Evolutionary conservation across 345 rosid species (phyloP).

Genomic region (Physaria fendleri): DNA sequence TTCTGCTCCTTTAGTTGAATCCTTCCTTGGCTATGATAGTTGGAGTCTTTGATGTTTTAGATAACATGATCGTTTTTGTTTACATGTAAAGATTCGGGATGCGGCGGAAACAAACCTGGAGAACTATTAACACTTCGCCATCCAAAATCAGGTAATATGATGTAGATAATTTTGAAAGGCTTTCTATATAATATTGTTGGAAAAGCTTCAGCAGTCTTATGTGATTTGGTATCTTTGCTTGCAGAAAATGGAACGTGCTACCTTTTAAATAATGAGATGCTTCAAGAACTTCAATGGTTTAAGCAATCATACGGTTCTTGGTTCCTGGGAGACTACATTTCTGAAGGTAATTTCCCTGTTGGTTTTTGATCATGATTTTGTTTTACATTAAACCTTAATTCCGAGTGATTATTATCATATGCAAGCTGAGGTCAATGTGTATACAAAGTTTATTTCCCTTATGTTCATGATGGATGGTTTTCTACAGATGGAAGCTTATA

Average conservation of each 20-base stretch:
- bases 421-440: not conserved
- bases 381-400: not conserved
- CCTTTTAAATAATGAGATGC: slow-evolving; percentile 43
- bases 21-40: not conserved
- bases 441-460: not conserved
- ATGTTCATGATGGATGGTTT: not conserved
- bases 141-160: slow-evolving; percentile 73
- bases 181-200: not conserved
- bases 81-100: slow-evolving; percentile 26
- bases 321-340: slow-evolving; percentile 81
- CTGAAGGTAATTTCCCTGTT: slow-evolving; percentile 42
- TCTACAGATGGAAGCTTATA: slow-evolving; percentile 68
- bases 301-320: slow-evolving; percentile 83
- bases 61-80: not conserved
- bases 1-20: not conserved
- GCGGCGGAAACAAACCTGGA: slow-evolving; percentile 32
- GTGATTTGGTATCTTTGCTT: not conserved
- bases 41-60: not conserved
- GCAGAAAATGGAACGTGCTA: slow-evolving; percentile 54
- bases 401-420: not conserved
- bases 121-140: slow-evolving; percentile 55
- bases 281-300: slow-evolving; percentile 82
- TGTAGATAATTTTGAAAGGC: not conserved
- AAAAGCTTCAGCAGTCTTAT: not conserved
- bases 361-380: not conserved